Conservation (phyloP, 2,329 filamentous ascomycete genomes). For the Didymella glomerata region DNA sequence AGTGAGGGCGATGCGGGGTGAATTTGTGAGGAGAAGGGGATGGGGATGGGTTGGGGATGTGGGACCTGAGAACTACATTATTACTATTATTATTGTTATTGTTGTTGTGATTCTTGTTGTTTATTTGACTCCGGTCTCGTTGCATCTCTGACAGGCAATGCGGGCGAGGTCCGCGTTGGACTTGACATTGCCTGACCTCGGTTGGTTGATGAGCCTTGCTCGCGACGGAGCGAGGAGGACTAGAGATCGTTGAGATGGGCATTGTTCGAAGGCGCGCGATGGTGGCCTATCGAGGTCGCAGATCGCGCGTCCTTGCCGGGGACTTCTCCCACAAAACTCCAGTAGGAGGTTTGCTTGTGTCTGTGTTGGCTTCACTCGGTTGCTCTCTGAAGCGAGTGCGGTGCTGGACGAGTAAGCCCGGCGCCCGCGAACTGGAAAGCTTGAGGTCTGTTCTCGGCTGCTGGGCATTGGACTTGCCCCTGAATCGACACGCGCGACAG, state of each 20-base stretch:
- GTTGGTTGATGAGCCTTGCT: background rate
- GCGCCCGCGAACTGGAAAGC: background rate
- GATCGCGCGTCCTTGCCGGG: background rate
- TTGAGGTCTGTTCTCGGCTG: background rate
- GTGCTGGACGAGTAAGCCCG: background rate
- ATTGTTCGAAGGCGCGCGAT: background rate
- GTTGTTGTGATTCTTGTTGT: too few species aligned
- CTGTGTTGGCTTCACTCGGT: background rate
- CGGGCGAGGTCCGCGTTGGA: background rate
- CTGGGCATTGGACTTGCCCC: background rate
- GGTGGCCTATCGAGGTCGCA: background rate
- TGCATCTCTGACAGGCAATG: background rate
- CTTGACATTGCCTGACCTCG: background rate
- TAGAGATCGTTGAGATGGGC: background rate
- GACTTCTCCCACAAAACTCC: background rate
- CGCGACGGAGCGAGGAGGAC: background rate
- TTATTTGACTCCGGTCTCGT: too few species aligned
- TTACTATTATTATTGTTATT: too few species aligned
- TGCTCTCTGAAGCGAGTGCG: background rate
- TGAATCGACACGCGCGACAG: background rate
- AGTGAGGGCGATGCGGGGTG: too few species aligned
- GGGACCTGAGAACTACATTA: constrained; percentile 1
- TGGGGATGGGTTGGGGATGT: background rate
- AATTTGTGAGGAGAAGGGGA: too few species aligned
- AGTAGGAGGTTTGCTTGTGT: background rate